Evolutionary conservation across 2,329 filamentous ascomycete genomes (phyloP).

Genomic region (Blastomyces parvus): DNA sequence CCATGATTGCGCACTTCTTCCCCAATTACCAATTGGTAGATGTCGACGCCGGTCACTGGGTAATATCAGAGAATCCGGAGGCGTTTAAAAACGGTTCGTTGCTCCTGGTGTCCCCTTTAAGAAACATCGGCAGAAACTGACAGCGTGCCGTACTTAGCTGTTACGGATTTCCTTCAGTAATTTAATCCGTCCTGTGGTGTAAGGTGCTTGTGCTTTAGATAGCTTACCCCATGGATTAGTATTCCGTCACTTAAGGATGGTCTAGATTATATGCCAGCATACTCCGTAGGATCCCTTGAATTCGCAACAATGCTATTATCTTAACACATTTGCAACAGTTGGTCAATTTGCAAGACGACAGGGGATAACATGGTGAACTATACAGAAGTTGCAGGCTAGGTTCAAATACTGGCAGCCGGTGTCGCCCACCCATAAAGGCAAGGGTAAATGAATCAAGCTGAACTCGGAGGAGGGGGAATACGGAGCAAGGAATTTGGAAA

Average conservation of each 20-base stretch:
- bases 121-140: slow-evolving; percentile 33
- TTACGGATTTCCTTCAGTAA: slow-evolving; percentile 6
- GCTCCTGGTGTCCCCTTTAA: slow-evolving; percentile 1
- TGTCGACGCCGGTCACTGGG: slow-evolving; percentile 74
- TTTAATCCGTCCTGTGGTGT: not conserved
- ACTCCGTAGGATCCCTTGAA: not conserved
- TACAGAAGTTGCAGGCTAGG: not conserved
- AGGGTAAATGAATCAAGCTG: not conserved
- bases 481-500: not conserved
- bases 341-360: not conserved
- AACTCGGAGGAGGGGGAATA: not conserved
- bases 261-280: not conserved
- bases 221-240: not conserved
- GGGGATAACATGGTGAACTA: not conserved
- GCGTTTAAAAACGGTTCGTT: slow-evolving; percentile 61
- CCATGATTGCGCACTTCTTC: slow-evolving; percentile 51
- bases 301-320: not conserved
- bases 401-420: not conserved
- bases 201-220: not conserved
- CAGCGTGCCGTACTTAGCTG: not conserved
- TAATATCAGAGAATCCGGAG: slow-evolving; percentile 80
- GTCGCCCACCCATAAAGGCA: not conserved
- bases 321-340: not conserved
- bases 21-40: slow-evolving; percentile 64
- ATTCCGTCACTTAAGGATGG: too few species aligned